Base-by-base conservation (phyloP, 805 yeast species). In the Priceomyces medius region DNA sequence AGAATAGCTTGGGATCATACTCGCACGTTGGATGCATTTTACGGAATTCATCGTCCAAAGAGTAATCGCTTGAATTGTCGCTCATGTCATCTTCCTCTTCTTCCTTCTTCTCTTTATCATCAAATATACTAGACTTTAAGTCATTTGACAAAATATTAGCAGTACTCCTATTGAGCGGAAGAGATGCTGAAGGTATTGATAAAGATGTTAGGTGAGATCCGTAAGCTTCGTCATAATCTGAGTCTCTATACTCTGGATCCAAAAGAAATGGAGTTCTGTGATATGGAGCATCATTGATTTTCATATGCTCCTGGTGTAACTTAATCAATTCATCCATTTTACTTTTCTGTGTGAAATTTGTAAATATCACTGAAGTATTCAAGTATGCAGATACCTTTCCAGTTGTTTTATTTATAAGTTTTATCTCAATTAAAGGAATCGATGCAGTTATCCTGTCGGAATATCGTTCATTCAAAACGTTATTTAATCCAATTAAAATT, bases 261-360 rank as follows among this genome's bases (percentile, higher is more conserved):
- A 91, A 58, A 20, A 91, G 59, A 56, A 88, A 90, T 0, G 93
- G 83, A 16, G 81, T 68, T 41, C 99, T 64, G 50, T 88, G 93
- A 47, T 80, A 88, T 0, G 96, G 88, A 0, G 86, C 85, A 68
- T 93, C 99, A 51, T 88, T 85, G 5, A 67, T 48, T 14, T 77
- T 64, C 1, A 90, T 62, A 58, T 86, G 95, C 2, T 69, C 67
- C 39, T 81, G 81, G 56, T 90, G 97, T 14, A 63, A 53, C 7
- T 55, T 53, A 38, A 79, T 61, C 32, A 76, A 74, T 9, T 72
- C 71, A 0, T 56, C 58, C 46, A 73, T 74, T 44, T 78, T 66
- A 9, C 66, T 61, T 41, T 77, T 77, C 43, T 78, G 81, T 17
- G 73, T 64, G 47, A 88, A 83, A 45, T 81, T 74, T 2, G 88